Evolutionary conservation across 2,329 filamentous ascomycete species (phyloP).

Genomic region (Juglanconis sp.): DNA sequence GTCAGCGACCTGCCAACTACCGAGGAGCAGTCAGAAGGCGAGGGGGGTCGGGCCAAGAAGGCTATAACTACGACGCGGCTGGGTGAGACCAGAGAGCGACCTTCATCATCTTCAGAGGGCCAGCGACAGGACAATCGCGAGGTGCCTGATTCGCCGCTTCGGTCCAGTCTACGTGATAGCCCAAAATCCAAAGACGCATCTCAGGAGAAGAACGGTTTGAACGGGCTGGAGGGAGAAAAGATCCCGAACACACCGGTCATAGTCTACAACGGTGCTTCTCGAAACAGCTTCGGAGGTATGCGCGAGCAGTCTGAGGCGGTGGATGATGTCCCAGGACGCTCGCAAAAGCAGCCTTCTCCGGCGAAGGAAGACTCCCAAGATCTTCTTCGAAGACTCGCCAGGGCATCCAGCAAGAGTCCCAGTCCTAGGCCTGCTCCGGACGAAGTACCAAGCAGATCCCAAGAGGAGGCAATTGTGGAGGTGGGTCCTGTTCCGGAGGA

Average conservation of each 20-base stretch:
- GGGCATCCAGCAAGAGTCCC: constrained; percentile 37
- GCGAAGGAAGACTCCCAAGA: constrained; percentile 43
- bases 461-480: constrained; percentile 13
- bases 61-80: constrained; percentile 47
- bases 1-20: not conserved
- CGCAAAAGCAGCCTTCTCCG: constrained; percentile 22
- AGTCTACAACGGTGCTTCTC: constrained; percentile 29
- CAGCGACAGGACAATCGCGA: constrained; percentile 30
- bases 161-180: constrained; percentile 5
- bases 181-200: constrained; percentile 15
- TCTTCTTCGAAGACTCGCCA: constrained; percentile 46
- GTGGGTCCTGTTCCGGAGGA: not conserved
- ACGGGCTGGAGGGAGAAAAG: constrained; percentile 28
- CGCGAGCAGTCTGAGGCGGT: constrained; percentile 9
- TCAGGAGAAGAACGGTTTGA: not conserved
- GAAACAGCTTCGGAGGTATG: not conserved
- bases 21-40: not conserved
- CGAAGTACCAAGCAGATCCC: constrained; percentile 19
- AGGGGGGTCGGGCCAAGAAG: constrained; percentile 35
- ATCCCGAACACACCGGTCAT: constrained; percentile 40
- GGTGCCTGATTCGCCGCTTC: constrained; percentile 20
- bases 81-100: constrained; percentile 50
- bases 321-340: constrained; percentile 12
- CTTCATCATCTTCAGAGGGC: constrained; percentile 38
- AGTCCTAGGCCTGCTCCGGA: constrained; percentile 36